Conservation (phyloP, 2,329 filamentous ascomycete species). For the Scolecobasidium constrictum region DNA sequence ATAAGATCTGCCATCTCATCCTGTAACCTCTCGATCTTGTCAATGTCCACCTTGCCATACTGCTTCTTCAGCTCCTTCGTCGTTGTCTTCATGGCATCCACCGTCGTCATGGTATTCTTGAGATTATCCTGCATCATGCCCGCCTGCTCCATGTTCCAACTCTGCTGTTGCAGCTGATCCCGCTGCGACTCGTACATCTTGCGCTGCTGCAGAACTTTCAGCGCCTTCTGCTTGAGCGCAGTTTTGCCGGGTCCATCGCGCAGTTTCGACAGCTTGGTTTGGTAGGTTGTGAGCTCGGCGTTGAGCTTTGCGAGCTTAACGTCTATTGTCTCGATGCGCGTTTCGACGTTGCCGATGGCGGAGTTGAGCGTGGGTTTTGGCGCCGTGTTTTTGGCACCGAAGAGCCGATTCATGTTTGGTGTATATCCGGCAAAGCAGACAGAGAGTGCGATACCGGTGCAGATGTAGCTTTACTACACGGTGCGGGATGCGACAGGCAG, state of each 20-base stretch:
- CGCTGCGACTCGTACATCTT: slow-evolving; percentile 92
- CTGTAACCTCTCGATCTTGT: slow-evolving; percentile 95
- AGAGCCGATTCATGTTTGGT: slow-evolving; percentile 77
- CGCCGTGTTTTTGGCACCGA: slow-evolving; percentile 74
- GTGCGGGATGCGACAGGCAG: no score
- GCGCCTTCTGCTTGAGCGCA: slow-evolving; percentile 85
- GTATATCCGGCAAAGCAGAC: no score
- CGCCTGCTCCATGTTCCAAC: slow-evolving; percentile 99
- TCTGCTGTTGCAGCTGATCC: slow-evolving; percentile 85
- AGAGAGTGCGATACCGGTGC: no score
- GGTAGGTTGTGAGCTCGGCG: slow-evolving; percentile 79
- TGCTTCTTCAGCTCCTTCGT: slow-evolving; percentile 87
- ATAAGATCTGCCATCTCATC: slow-evolving; percentile 98
- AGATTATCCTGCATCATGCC: slow-evolving; percentile 98
- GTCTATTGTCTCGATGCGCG: slow-evolving; percentile 75
- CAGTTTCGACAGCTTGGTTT: slow-evolving; percentile 81
- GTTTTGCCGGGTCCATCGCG: slow-evolving; percentile 89
- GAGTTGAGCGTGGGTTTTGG: slow-evolving; percentile 82
- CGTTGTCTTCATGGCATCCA: slow-evolving; percentile 94
- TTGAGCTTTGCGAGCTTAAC: slow-evolving; percentile 91
- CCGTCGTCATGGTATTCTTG: slow-evolving; percentile 96
- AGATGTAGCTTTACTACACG: no score
- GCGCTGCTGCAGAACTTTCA: slow-evolving; percentile 85
- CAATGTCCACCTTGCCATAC: slow-evolving; percentile 94
- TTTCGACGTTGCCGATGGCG: slow-evolving; percentile 77